Conservation (phyloP, 768 basidiomycete genomes). For the Pleurotus pulmonarius region DNA sequence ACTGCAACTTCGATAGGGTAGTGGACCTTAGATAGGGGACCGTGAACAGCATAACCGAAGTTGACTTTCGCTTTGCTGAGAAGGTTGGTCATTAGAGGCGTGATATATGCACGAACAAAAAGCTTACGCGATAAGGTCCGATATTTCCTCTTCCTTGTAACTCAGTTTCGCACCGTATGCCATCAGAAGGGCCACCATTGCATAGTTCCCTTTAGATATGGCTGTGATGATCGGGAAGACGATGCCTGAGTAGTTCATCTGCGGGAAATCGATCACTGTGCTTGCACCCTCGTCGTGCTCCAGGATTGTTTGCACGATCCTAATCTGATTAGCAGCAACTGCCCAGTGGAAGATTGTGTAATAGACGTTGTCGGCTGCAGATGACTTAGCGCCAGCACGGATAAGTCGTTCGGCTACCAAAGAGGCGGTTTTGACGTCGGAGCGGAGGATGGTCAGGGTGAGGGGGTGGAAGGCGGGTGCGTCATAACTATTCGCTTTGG, state of each 20-base stretch:
- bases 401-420: constrained; percentile 37
- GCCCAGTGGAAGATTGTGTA: constrained; percentile 39
- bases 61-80: too few species aligned
- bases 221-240: constrained; percentile 36
- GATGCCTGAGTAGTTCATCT: constrained; percentile 19
- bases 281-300: constrained; percentile 36
- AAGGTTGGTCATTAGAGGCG: too few species aligned
- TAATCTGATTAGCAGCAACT: constrained; percentile 29
- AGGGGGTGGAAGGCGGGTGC: constrained; percentile 31
- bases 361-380: constrained; percentile 33
- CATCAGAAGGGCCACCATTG: constrained; percentile 32
- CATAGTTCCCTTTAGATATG: constrained; percentile 27
- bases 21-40: constrained; percentile 11
- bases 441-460: constrained; percentile 32
- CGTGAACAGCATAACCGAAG: too few species aligned
- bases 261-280: constrained; percentile 35
- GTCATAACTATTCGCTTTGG: constrained; percentile 21
- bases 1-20: constrained; percentile 37
- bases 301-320: constrained; percentile 37
- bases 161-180: constrained; percentile 37
- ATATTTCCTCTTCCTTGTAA: constrained; percentile 30
- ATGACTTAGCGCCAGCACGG: constrained; percentile 35
- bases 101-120: too few species aligned
- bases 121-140: too few species aligned
- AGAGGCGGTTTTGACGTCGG: constrained; percentile 31